These are phyloP conservation scores for Phyllosticta capitalensis DNA, from an alignment of 2,329 filamentous ascomycete species.

Conservation along the genomic window DNA sequence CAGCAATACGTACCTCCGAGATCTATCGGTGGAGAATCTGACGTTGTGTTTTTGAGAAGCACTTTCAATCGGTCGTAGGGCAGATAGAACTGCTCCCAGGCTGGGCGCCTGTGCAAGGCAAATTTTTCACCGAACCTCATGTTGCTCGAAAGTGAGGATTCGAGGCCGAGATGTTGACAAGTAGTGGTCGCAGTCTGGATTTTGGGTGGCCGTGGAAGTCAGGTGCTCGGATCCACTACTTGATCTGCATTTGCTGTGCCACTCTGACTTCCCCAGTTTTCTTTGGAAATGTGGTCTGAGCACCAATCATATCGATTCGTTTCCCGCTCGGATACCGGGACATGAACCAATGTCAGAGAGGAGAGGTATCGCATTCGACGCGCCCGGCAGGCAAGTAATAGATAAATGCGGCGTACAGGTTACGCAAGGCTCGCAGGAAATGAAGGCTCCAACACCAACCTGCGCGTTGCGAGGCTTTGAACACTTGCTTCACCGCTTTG, in stretches of 20 bases:
- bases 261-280: neutral
- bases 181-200: neutral
- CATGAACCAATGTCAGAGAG: neutral
- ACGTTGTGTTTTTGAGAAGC: neutral
- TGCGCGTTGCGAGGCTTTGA: neutral
- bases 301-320: neutral
- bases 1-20: neutral
- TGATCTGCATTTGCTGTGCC: neutral
- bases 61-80: neutral
- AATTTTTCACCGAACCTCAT: neutral
- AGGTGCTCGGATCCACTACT: neutral
- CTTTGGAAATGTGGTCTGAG: neutral
- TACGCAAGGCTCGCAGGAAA: neutral
- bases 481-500: too few relatives aligned
- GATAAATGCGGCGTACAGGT: neutral
- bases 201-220: neutral
- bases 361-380: neutral
- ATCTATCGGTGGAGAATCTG: neutral
- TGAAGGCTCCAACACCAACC: neutral
- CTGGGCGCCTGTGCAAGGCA: neutral
- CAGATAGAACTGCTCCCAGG: neutral
- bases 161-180: neutral
- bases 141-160: neutral
- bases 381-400: neutral
- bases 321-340: neutral